Percentiles rank a stretch among this genome's conserved stretches.
These are phyloP conservation scores for Amaranthus palmeri DNA, from an alignment of 148 eudicot genomes.

Conservation along the genomic window DNA sequence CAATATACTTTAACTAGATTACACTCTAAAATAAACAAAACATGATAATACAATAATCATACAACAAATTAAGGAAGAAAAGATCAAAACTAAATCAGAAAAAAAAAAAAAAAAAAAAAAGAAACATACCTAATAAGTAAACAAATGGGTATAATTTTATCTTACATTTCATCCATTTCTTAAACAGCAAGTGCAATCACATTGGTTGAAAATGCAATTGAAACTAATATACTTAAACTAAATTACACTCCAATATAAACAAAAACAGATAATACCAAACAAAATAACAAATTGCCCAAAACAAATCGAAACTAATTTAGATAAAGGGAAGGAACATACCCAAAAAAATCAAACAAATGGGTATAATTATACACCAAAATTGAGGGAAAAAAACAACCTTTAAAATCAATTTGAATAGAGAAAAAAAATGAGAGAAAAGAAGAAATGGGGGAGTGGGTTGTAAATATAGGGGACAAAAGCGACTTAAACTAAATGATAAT, in stretches of 20 bases:
- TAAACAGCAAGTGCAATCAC: too few species aligned
- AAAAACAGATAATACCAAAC: background rate
- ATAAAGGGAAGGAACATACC: background rate
- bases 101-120: background rate
- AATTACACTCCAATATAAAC: too few species aligned
- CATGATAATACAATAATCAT: background rate
- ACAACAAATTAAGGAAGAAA: background rate
- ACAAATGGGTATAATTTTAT: background rate
- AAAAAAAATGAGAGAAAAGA: constrained; percentile 12
- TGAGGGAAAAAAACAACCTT: background rate
- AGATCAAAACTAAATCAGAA: background rate
- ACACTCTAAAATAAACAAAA: constrained; percentile 1
- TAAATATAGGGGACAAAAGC: constrained; percentile 10
- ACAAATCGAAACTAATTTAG: background rate
- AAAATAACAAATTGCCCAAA: constrained; percentile 1
- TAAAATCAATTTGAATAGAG: background rate
- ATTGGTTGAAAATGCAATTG: too few species aligned
- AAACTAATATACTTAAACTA: too few species aligned
- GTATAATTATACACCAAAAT: background rate
- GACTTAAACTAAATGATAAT: background rate
- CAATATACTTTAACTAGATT: background rate
- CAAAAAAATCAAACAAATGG: background rate
- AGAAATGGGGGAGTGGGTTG: constrained; percentile 1
- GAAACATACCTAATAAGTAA: constrained; percentile 9
- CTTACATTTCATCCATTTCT: too few species aligned